Base-by-base conservation (phyloP, 192 early-diverging fungal genomes). In the Podila horticola region DNA sequence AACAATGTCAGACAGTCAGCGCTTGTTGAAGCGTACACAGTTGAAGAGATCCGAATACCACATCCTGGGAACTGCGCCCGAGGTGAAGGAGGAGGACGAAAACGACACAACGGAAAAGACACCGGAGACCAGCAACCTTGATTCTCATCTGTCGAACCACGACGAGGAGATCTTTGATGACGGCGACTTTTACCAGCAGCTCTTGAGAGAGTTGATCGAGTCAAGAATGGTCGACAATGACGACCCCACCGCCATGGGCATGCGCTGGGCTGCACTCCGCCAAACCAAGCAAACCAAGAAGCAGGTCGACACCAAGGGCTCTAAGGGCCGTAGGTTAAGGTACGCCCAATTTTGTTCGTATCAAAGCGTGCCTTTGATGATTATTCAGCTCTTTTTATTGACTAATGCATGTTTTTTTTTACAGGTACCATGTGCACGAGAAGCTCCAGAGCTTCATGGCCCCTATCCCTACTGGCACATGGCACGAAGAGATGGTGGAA, bases 381-480 rank as follows among this genome's bases (percentile, higher is more conserved):
- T 55, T 55, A 26, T 7, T 55, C n/a, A 24, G 50, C 50, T 20
- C 50, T 4, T 55, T 55, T 55, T 55, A 26, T 12, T 55, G 17
- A 55, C 49, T 11, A 65, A 22, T 59, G 58, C 28, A 2, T 69
- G 17, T 26, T 60, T 48, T 48, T 61, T 20, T 13, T 34, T 13
- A n/a, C 49, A 89, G 88, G 73, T 99, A 95, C 83, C 92, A 97
- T 68, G 92, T 96, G n/a, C 95, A 97, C 70, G 97, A 99, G 69
- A 99, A 98, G 72, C 83, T 99, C 19, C 93, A 94, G 77, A 97
- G 96, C 84, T 99, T 97, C 83, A 99, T 99, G 97, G 93, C 94
- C 5, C 95, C 97, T 19, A 89, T 95, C 61, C 94, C 96, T 29
- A 72, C 86, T n/a, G 94, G 94, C 19, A 87, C 88, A 7, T 99